Evolutionary conservation across 352 stramenopile species (phyloP), one percentile per base, ranked within the genome.

Genomic region (Phytopythium sindhum): DNA sequence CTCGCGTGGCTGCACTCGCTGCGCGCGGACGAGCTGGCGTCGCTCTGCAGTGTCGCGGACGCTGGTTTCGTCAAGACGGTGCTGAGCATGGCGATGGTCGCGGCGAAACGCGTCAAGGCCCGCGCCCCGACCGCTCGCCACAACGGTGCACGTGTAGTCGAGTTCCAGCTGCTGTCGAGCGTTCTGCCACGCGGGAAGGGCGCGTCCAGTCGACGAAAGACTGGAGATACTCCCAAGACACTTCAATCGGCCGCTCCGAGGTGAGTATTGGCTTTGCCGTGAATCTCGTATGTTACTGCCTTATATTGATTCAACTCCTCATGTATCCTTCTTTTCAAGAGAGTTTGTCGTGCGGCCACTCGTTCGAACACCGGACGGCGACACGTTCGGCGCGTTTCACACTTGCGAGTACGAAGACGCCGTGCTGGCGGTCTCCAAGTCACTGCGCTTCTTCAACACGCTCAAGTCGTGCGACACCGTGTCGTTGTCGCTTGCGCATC

Each of bases 11-110:
- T 95, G 11, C 69, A 58, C 15, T 56, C 60, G 10, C 60, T 90
- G 6, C 73, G 60, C 4, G 47, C 74, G 0, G 58, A 67, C 37
- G 80, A 92, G 48, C 73, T 85, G 64, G 69, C 73, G 55, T 91
- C 86, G 50, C 64, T 95, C 31, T 83, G 73, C 57, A 81, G 75
- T 33, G 71, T 91, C 26, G 78, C 83, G 21, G 83, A 95, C 50
- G 74, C 67, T 8, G 68, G 74, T 8, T 93, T 95, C 60, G 86
- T 93, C 39, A 93, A 93, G 66, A 91, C 85, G 17, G 61, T 93
- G 55, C 68, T 95, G 64, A 73, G 77, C 50, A 93, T 95, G 83
- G 76, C 67, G 33, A 80, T 84, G 65, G 54, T 52, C 31, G 47
- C n/a, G n/a, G 10, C 44, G 42, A 50, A 37, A 15, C 57, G 41